Percentiles rank a stretch among this genome's conserved stretches.
Conservation (phyloP, 306 rosid genomes). For the Fragaria nilgerrensis region DNA sequence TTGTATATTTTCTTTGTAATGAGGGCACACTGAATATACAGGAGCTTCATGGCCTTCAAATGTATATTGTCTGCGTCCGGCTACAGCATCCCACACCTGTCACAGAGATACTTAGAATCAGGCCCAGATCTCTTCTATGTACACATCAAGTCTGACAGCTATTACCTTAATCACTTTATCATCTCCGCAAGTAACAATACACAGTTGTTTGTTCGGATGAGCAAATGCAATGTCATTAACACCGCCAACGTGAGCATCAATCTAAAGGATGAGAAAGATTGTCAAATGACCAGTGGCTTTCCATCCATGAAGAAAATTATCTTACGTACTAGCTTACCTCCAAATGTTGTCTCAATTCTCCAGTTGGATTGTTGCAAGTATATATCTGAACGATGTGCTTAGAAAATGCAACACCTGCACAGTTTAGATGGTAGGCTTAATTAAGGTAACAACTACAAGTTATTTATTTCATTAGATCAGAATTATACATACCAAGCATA, state of each 20-base stretch:
- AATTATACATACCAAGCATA: conserved; percentile 39
- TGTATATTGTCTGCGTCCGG: conserved; percentile 30
- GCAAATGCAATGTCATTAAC: conserved; percentile 50
- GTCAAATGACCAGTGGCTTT: conserved; percentile 15
- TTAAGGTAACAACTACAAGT: neutral
- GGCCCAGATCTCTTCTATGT: neutral
- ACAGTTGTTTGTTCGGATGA: conserved; percentile 42
- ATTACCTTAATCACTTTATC: conserved; percentile 44
- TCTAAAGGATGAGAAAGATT: conserved; percentile 25
- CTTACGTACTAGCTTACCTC: conserved; percentile 27
- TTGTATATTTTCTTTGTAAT: conserved; percentile 42
- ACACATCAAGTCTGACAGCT: conserved; percentile 5
- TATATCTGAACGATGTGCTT: conserved; percentile 44
- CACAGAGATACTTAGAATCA: neutral
- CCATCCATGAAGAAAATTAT: neutral
- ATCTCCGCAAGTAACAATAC: conserved; percentile 45
- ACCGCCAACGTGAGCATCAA: conserved; percentile 48
- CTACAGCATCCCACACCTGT: conserved; percentile 48
- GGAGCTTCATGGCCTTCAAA: conserved; percentile 56
- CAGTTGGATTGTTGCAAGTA: conserved; percentile 39
- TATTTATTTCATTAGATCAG: neutral
- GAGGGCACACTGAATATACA: conserved; percentile 47
- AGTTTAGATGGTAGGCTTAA: neutral
- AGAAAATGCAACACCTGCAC: conserved; percentile 42
- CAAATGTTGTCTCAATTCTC: conserved; percentile 40